phyloP scores from a whole-genome alignment of 495 filamentous ascomycete species.

The Trichoderma erinaceum region DNA sequence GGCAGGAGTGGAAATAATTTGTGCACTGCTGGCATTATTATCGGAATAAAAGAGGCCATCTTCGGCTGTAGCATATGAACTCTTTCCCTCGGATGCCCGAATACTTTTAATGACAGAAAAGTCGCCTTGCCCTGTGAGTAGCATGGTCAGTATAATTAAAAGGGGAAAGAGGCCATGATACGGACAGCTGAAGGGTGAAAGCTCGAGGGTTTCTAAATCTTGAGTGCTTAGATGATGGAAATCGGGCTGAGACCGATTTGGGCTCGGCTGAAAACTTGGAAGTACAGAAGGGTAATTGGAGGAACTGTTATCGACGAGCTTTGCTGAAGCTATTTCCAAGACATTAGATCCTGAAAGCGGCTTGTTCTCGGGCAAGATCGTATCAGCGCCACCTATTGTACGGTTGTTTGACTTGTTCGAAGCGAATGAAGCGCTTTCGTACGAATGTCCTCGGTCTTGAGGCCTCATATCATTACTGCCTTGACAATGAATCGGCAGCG shows the following conservation, averaged over 20 bases:
- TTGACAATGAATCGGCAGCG: not conserved
- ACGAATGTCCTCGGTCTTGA: too few species aligned
- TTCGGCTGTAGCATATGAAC: slow-evolving; percentile 1
- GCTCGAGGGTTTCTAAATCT: slow-evolving; percentile 1
- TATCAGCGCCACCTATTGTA: not conserved
- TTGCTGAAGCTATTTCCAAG: not conserved
- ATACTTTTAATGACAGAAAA: slow-evolving; percentile 5
- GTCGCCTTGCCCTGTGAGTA: not conserved
- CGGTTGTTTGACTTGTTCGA: not conserved
- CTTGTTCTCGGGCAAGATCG: not conserved
- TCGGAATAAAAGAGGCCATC: not conserved
- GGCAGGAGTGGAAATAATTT: not conserved
- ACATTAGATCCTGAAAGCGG: not conserved
- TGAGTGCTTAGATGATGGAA: slow-evolving; percentile 4
- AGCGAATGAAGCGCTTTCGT: not conserved
- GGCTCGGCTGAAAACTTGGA: slow-evolving; percentile 4
- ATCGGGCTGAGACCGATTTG: not conserved
- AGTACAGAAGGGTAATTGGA: not conserved
- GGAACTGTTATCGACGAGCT: not conserved
- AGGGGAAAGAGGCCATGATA: not conserved
- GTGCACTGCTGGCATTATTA: slow-evolving; percentile 1
- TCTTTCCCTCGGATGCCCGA: not conserved
- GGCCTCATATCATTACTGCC: not conserved
- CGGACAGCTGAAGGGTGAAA: not conserved
- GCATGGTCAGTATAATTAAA: not conserved